Percentiles rank a stretch among this genome's conserved stretches.
Evolutionary conservation across 805 yeast genomes (phyloP).

Genomic region (Metschnikowia peoriensis): DNA sequence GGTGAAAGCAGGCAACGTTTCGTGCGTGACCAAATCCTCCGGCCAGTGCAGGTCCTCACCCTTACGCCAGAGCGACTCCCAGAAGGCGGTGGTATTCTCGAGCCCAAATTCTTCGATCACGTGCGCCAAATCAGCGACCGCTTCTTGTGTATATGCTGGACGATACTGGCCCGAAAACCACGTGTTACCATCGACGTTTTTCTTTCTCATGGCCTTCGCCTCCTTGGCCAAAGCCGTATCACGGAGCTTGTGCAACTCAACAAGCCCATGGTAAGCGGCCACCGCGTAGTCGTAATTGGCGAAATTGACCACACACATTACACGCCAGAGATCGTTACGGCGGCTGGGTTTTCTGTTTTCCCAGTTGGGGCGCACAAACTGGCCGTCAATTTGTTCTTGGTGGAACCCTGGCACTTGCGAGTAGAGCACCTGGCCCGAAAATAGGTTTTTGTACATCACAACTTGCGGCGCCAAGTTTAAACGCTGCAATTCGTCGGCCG

Average conservation of each 20-base stretch:
- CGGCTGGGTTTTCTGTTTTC: slow-evolving; percentile 76
- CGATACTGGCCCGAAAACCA: slow-evolving; percentile 89
- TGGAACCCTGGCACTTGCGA: slow-evolving; percentile 75
- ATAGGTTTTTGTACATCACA: slow-evolving; percentile 77
- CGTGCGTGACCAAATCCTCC: slow-evolving; percentile 55
- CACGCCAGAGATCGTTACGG: slow-evolving; percentile 86
- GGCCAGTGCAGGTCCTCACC: slow-evolving; percentile 81
- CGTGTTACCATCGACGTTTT: slow-evolving; percentile 72
- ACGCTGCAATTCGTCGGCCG: slow-evolving; percentile 30
- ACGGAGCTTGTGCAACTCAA: slow-evolving; percentile 70
- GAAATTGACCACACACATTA: slow-evolving; percentile 80
- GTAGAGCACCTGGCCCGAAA: slow-evolving; percentile 85
- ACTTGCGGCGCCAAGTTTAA: slow-evolving; percentile 81
- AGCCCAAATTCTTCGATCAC: slow-evolving; percentile 63
- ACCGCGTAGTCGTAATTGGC: slow-evolving; percentile 60
- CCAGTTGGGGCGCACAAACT: slow-evolving; percentile 85
- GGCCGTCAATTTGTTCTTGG: slow-evolving; percentile 60
- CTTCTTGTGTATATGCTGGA: slow-evolving; percentile 88
- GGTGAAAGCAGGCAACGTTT: slow-evolving; percentile 52
- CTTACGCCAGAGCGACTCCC: slow-evolving; percentile 88
- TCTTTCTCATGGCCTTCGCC: slow-evolving; percentile 66
- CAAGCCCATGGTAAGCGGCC: slow-evolving; percentile 70
- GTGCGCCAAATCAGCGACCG: slow-evolving; percentile 77
- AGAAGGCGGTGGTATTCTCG: slow-evolving; percentile 52
- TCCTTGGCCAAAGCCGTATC: slow-evolving; percentile 54